Conservation (phyloP, 78 protist species). For the Dictyostelium brefeldianum region DNA sequence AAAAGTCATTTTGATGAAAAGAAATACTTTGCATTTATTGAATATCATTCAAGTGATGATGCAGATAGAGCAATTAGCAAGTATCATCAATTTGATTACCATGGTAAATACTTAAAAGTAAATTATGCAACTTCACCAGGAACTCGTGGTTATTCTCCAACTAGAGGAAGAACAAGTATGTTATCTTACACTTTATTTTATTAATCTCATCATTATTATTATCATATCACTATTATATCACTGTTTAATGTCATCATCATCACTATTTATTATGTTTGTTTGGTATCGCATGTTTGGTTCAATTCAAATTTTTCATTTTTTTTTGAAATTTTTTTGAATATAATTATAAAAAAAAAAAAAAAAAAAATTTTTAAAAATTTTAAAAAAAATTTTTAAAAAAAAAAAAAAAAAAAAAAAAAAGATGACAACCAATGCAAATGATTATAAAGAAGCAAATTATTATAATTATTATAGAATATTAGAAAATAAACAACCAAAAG, state of each 20-base stretch:
- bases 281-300: background rate
- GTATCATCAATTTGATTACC: conserved; percentile 15
- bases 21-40: conserved; percentile 52
- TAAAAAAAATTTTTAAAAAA: too few relatives aligned
- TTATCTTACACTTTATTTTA: background rate
- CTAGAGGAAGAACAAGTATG: conserved; percentile 11
- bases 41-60: conserved; percentile 24
- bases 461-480: conserved; percentile 17
- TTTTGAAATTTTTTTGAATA: background rate
- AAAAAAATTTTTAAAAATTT: too few relatives aligned
- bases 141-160: background rate
- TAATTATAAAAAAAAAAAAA: background rate
- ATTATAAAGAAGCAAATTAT: conserved; percentile 31
- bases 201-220: background rate
- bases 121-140: conserved; percentile 68
- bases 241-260: background rate
- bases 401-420: too few relatives aligned
- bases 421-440: background rate
- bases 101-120: conserved; percentile 8
- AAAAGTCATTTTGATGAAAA: conserved; percentile 35
- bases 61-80: conserved; percentile 49
- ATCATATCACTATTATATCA: too few relatives aligned
- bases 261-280: too few relatives aligned
- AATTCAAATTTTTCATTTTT: background rate
- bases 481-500: background rate